Conservation (phyloP, 2,329 filamentous ascomycete species). For the Sclerotinia subarctica region DNA sequence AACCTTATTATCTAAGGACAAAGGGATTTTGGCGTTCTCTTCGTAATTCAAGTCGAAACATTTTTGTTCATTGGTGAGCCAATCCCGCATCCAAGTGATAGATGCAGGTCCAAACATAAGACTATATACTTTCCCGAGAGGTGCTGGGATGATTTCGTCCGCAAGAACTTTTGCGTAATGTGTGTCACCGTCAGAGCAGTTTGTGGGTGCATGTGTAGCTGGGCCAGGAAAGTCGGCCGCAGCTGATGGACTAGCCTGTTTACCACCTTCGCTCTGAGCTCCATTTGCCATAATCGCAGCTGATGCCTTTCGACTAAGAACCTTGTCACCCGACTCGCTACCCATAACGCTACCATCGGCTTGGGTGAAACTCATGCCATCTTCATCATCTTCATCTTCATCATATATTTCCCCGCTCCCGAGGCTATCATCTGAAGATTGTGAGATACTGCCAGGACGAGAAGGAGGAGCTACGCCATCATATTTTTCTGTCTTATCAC, state of each 20-base stretch:
- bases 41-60: constrained; percentile 83
- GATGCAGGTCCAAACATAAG: constrained; percentile 83
- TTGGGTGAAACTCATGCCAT: constrained; percentile 54
- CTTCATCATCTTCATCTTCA: constrained; percentile 74
- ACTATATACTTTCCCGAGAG: constrained; percentile 86
- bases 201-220: constrained; percentile 75
- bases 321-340: constrained; percentile 59
- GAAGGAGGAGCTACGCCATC: constrained; percentile 39
- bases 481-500: constrained; percentile 89
- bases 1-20: constrained; percentile 70
- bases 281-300: constrained; percentile 49
- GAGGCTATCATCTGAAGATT: constrained; percentile 51
- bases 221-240: constrained; percentile 77
- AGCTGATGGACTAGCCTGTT: constrained; percentile 46
- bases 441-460: constrained; percentile 49
- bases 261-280: constrained; percentile 47
- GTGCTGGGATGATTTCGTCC: constrained; percentile 82
- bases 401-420: constrained; percentile 75
- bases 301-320: constrained; percentile 69
- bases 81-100: constrained; percentile 78
- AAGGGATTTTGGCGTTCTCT: constrained; percentile 55
- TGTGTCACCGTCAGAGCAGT: constrained; percentile 72
- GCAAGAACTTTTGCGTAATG: constrained; percentile 85
- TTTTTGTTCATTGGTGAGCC: constrained; percentile 83
- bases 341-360: constrained; percentile 44